A percentile compares a stretch with the other conserved stretches of the same genome.
phyloP scores from a whole-genome alignment of 768 basidiomycete genomes.

The Boletus reticulatus region DNA sequence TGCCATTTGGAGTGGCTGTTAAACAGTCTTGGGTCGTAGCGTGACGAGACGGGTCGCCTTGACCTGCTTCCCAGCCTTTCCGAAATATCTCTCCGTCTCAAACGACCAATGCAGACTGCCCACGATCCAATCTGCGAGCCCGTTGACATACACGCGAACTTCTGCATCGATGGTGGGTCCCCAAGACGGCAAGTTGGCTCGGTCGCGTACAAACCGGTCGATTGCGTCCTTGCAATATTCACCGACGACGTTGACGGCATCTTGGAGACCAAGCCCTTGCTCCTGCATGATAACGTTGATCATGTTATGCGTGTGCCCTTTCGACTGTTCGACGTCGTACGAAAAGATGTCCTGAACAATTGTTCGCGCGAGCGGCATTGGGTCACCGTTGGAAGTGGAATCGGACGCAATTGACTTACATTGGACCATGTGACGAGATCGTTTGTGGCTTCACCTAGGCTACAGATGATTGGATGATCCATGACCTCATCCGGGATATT shows the following conservation, averaged over 20 bases:
- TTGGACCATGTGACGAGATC: constrained; percentile 88
- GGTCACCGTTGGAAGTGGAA: background rate
- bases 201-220: constrained; percentile 57
- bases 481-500: constrained; percentile 80
- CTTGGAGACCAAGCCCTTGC: constrained; percentile 68
- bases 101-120: constrained; percentile 78
- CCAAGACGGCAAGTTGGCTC: constrained; percentile 62
- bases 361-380: background rate
- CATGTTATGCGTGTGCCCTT: constrained; percentile 84
- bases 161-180: constrained; percentile 63
- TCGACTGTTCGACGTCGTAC: constrained; percentile 82
- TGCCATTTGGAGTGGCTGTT: background rate
- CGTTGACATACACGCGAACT: constrained; percentile 61
- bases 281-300: constrained; percentile 75
- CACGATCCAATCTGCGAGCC: constrained; percentile 77
- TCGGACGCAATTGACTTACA: constrained; percentile 41
- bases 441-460: constrained; percentile 72
- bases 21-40: constrained; percentile 44
- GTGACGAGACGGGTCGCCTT: constrained; percentile 56
- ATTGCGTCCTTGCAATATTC: constrained; percentile 71
- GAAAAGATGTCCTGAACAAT: constrained; percentile 75
- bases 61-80: constrained; percentile 51
- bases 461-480: constrained; percentile 65
- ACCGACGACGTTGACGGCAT: constrained; percentile 74
- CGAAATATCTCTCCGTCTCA: constrained; percentile 73